These are phyloP conservation scores for Sclerotinia sclerotiorum DNA, from an alignment of 2,329 filamentous ascomycete species.

Conservation along the genomic window DNA sequence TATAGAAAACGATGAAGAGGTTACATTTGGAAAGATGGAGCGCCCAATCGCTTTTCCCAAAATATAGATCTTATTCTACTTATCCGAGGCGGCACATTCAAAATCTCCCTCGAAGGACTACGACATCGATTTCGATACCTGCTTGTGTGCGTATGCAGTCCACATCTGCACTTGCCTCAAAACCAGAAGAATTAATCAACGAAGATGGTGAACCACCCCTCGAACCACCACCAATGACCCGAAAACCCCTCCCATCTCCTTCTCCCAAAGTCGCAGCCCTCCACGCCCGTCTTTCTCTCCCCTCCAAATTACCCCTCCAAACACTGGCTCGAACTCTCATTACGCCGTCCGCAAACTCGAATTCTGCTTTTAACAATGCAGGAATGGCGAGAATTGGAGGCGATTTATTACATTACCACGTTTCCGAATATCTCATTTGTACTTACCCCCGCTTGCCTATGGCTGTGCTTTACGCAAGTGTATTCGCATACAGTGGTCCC, in stretches of 20 bases:
- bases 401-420: slow-evolving; percentile 84
- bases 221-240: not conserved
- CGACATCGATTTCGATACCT: slow-evolving; percentile 45
- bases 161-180: slow-evolving; percentile 21
- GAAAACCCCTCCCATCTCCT: slow-evolving; percentile 30
- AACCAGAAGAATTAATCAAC: slow-evolving; percentile 30
- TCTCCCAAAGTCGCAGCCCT: slow-evolving; percentile 92
- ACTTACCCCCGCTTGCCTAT: slow-evolving; percentile 90
- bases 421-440: slow-evolving; percentile 82
- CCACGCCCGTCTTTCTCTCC: slow-evolving; percentile 82
- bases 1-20: slow-evolving; percentile 53
- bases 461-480: slow-evolving; percentile 79
- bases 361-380: slow-evolving; percentile 83
- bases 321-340: slow-evolving; percentile 84
- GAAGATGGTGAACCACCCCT: slow-evolving; percentile 32
- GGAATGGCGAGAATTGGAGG: slow-evolving; percentile 78
- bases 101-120: slow-evolving; percentile 50
- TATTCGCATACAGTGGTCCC: slow-evolving; percentile 79
- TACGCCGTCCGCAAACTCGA: slow-evolving; percentile 77
- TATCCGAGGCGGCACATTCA: slow-evolving; percentile 52
- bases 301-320: slow-evolving; percentile 77
- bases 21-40: slow-evolving; percentile 60
- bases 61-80: slow-evolving; percentile 45
- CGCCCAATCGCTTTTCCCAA: slow-evolving; percentile 54
- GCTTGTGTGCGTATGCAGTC: slow-evolving; percentile 36